Percentiles rank a stretch among this genome's conserved stretches.
These are phyloP conservation scores for Annulohypoxylon stygium DNA, from an alignment of 495 filamentous ascomycete species.

Conservation along the genomic window DNA sequence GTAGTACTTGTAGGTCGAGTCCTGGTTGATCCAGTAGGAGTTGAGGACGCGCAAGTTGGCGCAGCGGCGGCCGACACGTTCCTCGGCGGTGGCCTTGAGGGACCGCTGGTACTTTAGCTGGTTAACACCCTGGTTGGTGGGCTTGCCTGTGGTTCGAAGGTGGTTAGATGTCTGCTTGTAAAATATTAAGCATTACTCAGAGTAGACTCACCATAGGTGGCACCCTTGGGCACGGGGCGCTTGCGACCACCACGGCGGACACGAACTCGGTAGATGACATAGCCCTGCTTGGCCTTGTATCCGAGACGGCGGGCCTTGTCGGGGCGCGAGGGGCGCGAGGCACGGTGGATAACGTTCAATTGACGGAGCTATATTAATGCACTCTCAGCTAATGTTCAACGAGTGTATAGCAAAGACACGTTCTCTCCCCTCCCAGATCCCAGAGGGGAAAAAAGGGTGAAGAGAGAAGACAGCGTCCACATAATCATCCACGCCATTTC, in stretches of 20 bases:
- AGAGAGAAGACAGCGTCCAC: slow-evolving; percentile 53
- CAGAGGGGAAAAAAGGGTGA: slow-evolving; percentile 13
- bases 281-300: slow-evolving; percentile 99
- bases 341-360: slow-evolving; percentile 98
- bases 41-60: slow-evolving; percentile 99
- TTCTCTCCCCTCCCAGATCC: slow-evolving; percentile 31
- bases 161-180: slow-evolving; percentile 30
- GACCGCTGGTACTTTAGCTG: slow-evolving; percentile 99
- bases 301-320: slow-evolving; percentile 99
- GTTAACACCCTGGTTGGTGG: slow-evolving; percentile 99
- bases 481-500: slow-evolving; percentile 50
- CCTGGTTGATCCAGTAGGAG: slow-evolving; percentile 99
- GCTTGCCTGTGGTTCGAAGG: slow-evolving; percentile 77
- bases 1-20: slow-evolving; percentile 99
- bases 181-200: neutral
- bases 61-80: slow-evolving; percentile 98
- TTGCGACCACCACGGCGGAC: slow-evolving; percentile 98
- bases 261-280: slow-evolving; percentile 99
- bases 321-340: slow-evolving; percentile 96
- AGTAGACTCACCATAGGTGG: slow-evolving; percentile 86
- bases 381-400: slow-evolving; percentile 99
- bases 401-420: slow-evolving; percentile 90
- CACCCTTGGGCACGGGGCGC: slow-evolving; percentile 95
- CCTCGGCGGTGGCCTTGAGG: slow-evolving; percentile 95
- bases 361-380: slow-evolving; percentile 99